Evolutionary conservation across 495 filamentous ascomycete species (phyloP), one percentile per base, ranked within the genome.

Genomic region (Neurospora sp.): DNA sequence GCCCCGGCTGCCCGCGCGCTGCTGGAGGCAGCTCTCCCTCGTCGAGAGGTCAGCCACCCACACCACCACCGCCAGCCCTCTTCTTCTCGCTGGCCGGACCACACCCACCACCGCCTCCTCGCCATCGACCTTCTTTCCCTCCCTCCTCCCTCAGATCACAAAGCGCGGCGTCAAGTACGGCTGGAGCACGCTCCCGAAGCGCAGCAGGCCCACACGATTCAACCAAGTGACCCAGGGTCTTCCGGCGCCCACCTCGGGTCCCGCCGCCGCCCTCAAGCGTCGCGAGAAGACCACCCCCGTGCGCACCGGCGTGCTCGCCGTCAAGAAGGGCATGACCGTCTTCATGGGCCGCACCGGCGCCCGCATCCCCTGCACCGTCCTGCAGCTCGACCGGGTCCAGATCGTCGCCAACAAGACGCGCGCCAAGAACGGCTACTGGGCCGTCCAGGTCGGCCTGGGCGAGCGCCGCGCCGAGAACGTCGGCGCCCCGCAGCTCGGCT

Each of bases 311-410:
- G 90, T 91, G 23, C 86, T 98, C 39, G 93, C 91, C 9, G 88
- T 90, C 78, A 99, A 99, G 84, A 93, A 93, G 83, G 96, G 96
- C 79, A 98, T 99, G 92, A 97, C 93, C 14, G 95, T 92, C 71
- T 83, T 97, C 75, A 98, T 91, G 86, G 91, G 93, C 78, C 86
- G 87, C 72, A 90, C 92, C 40, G 95, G 94, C 38, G 88, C 87
- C 72, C 91, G 96, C 70, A 91, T 88, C 71, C 86, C 95, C 44
- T 97, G 93, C 84, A 99, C 96, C 10, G 93, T 99, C 71, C 88
- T 99, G 44, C 96, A 98, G 83, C 86, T 99, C 76, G 96, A 99
- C 83, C 88, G 94, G 70, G 93, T 95, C 39, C 93, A 97, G 79
- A 93, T 97, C 2, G 86, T 96, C 14, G 89, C 90, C 49, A 89